Evolutionary conservation across 192 early-diverging fungal species (phyloP).

Genomic region (Entophlyctis helioformis): DNA sequence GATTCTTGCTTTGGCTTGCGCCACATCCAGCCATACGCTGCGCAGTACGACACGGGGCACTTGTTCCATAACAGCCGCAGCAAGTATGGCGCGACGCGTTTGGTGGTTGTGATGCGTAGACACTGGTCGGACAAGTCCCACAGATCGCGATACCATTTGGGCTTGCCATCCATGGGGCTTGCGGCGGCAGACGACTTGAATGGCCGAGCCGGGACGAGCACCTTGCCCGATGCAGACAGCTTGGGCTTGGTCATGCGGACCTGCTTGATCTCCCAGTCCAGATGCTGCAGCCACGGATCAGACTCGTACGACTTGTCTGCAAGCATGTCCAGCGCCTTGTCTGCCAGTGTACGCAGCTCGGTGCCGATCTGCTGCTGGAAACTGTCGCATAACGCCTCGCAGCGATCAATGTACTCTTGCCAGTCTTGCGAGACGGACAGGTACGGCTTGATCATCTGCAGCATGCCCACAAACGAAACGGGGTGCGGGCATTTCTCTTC

Average conservation of each 20-base stretch:
- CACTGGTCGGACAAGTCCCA: slow-evolving; percentile 45
- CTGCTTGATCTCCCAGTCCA: slow-evolving; percentile 46
- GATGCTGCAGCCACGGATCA: slow-evolving; percentile 71
- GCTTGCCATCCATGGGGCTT: slow-evolving; percentile 26
- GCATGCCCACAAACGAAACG: slow-evolving; percentile 80
- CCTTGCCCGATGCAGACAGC: slow-evolving; percentile 5
- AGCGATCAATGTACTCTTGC: slow-evolving; percentile 52
- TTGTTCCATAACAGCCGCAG: slow-evolving; percentile 73
- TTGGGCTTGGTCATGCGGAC: slow-evolving; percentile 23
- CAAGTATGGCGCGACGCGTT: slow-evolving; percentile 66
- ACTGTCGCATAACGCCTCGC: slow-evolving; percentile 43
- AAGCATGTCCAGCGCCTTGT: slow-evolving; percentile 20
- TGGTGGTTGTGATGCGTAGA: slow-evolving; percentile 57
- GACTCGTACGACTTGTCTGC: slow-evolving; percentile 10
- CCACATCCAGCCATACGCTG: slow-evolving; percentile 70
- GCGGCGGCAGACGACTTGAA: slow-evolving; percentile 17
- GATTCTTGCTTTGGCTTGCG: slow-evolving; percentile 40
- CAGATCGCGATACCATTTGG: slow-evolving; percentile 65
- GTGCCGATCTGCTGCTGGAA: slow-evolving; percentile 39
- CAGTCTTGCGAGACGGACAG: slow-evolving; percentile 72
- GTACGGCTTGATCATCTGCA: slow-evolving; percentile 78
- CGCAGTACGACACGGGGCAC: slow-evolving; percentile 64
- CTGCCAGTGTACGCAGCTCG: slow-evolving; percentile 30
- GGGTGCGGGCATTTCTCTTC: slow-evolving; percentile 81
- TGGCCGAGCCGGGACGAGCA: slow-evolving; percentile 33